Base-by-base conservation (phyloP, 441 rosid genomes). In the Eutrema salsugineum region DNA sequence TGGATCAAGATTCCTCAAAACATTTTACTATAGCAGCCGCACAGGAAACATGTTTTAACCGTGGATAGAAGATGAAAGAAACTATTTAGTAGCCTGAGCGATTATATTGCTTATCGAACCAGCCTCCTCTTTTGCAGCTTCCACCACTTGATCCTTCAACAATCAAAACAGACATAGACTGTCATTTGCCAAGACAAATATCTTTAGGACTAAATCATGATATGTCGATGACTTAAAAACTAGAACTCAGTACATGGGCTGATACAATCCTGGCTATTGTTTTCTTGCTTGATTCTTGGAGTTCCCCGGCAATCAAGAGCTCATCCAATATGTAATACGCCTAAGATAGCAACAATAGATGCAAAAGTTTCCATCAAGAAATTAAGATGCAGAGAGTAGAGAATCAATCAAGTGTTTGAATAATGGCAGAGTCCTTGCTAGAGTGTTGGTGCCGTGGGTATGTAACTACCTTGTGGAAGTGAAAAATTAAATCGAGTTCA, bases 221-320 rank as follows among this genome's bases (percentile, higher is more conserved):
- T 16, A 40, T 42, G 36, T 56, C 20, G 2, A 32, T 38, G 35
- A 22, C 46, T 14, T 47, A 1, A 6, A 12, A 36, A 2, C 8
- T 15, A 46, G 8, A 78, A 53, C 22, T 12, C 28, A 49, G 71
- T 62, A 91, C 96, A 90, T 89, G 97, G 1, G 91, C 88, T 70
- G 91, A 86, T 46, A 91, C 86, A 66, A 89, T 76, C 80, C 90
- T 84, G 27, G 94, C 93, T 35, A 91, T 84, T 6, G 89, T 89
- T 75, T 89, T 93, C 90, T 93, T 91, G 87, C 98, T 93, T 0
- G 98, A 70, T 79, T 91, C 98, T 78, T 93, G 98, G 67, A 93
- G 93, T 71, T 93, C 96, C 1, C 99, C 99, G 2, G 97, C 99
- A 44, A 96, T 86, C 83, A 96, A 75, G 8, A 76, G 75, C 61